Base-by-base conservation (phyloP, 306 rosid species). In the Crataegus laevigata region DNA sequence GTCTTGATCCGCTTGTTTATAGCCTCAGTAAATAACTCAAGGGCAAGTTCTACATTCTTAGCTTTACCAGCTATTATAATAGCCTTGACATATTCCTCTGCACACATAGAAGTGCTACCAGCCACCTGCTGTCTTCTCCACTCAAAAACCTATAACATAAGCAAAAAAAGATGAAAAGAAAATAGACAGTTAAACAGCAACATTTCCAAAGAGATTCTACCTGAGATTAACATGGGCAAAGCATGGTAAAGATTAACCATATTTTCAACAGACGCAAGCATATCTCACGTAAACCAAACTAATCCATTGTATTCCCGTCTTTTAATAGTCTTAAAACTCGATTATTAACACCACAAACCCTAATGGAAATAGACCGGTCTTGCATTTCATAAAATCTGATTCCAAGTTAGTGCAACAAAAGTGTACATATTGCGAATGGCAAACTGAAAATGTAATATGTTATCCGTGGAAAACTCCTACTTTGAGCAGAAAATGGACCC, bases 141-240 rank as follows among this genome's bases (percentile, higher is more conserved):
- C 67, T 82, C 51, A 62, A 94, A 73, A 63, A 94, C 96, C 97
- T 94, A 91, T 58, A 63, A 88, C 96, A 93, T 84, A 70, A 74
- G 76, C 19, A 45, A 74, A 50, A 32, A 28, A 74, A 42, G 58
- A 51, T 34, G 25, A 63, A 32, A 29, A 21, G 38, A 51, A 45
- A 59, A 69, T 52, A 59, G 40, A 22, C 0, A 24, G 51, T 57
- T 34, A 69, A 38, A 68, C 38, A 42, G 45, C 69, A 66, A 73
- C 63, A 79, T 21, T 26, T 42, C 47, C 36, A 11, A 7, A 22
- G 18, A 72, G 21, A 45, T 58, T 22, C 5, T 19, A 34, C 25
- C 17, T 40, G 11, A 52, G 34, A 34, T 29, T 43, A 42, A 72
- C 67, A 64, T 62, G 64, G 38, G 11, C 62, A n/a, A 47, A 55